phyloP scores from a whole-genome alignment of 1,139 yeast species.

The Kodamaea alishanica region DNA sequence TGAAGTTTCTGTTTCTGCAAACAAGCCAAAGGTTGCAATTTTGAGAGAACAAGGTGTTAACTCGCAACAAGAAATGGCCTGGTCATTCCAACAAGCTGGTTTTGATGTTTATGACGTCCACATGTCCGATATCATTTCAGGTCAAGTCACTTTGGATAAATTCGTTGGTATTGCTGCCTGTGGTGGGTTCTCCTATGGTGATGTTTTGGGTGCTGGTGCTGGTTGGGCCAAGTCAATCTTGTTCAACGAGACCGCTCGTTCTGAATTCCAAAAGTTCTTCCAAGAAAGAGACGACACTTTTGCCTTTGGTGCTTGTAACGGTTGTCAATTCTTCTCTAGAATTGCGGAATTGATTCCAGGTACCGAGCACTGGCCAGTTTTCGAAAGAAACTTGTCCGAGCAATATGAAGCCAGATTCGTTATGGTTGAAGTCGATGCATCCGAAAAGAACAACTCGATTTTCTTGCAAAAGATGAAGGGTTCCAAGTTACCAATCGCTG shows the following conservation, averaged over 20 bases:
- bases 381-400: conserved; percentile 87
- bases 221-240: conserved; percentile 99
- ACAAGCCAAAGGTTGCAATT: conserved; percentile 87
- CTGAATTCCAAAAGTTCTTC: conserved; percentile 77
- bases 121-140: conserved; percentile 86
- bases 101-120: conserved; percentile 92
- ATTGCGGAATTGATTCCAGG: conserved; percentile 90
- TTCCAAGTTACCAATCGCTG: conserved; percentile 90
- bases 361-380: conserved; percentile 94
- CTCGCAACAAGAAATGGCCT: conserved; percentile 98
- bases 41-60: conserved; percentile 98
- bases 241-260: conserved; percentile 72
- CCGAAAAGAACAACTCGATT: conserved; percentile 53
- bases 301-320: conserved; percentile 99
- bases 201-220: conserved; percentile 97
- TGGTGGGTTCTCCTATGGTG: conserved; percentile 99
- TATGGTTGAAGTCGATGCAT: conserved; percentile 71
- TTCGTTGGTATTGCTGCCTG: conserved; percentile 97
- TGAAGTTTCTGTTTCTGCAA: conserved; percentile 38
- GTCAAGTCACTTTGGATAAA: conserved; percentile 66
- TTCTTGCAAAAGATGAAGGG: conserved; percentile 91
- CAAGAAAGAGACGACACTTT: conserved; percentile 85
- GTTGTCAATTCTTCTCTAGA: conserved; percentile 94
- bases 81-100: conserved; percentile 94
- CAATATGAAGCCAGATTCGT: conserved; percentile 96